Evolutionary conservation across 2,329 filamentous ascomycete genomes (phyloP), one percentile per base, ranked within the genome.

Genomic region (Colletotrichum viniferum): DNA sequence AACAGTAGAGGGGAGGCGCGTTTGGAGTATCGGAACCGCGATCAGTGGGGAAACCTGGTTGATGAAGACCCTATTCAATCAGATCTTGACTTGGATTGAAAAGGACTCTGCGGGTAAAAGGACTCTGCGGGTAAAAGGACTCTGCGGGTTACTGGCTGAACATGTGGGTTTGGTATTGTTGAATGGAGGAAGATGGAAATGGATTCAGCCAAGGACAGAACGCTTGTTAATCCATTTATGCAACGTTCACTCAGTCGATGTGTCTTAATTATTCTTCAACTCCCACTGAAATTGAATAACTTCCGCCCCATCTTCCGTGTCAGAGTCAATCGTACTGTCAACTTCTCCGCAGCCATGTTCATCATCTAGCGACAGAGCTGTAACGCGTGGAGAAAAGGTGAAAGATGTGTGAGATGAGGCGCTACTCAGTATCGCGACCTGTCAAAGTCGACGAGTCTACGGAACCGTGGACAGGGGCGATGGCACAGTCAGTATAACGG

Each of bases 371-470:
- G 10, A 32, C 7, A n/a, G 10, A 3, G 5, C 26, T 2, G 18
- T 5, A 61, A 34, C 28, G 2, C 5, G 34, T 10, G 18, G 28
- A 7, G 58, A 0, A 12, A 6, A 13, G 30, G 28, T 13, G 12
- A 61, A 21, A 21, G 16, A n/a, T 2, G 2, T 61, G 0, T 4
- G 12, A 13, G 0, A 34, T 14, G 58, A 32, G 1, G 1, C 2
- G 10, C 58, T 61, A 2, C 28, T 30, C 4, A 30, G 16, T 1
- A n/a, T 61, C 0, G 28, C 14, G 1, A 13, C 18, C 12, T 61
- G 2, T 61, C 18, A 61, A 13, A 3, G 16, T 18, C 18, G 10
- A 0, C 34, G 58, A 18, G 58, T 61, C 16, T 34, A 34, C 10
- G 28, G 28, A 14, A 24, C 28, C 4, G n/a, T 3, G 18, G 18